Percentiles rank a stretch among this genome's conserved stretches.
These are phyloP conservation scores for Cyberlindnera mrakii DNA, from an alignment of 805 yeast species.

Conservation along the genomic window DNA sequence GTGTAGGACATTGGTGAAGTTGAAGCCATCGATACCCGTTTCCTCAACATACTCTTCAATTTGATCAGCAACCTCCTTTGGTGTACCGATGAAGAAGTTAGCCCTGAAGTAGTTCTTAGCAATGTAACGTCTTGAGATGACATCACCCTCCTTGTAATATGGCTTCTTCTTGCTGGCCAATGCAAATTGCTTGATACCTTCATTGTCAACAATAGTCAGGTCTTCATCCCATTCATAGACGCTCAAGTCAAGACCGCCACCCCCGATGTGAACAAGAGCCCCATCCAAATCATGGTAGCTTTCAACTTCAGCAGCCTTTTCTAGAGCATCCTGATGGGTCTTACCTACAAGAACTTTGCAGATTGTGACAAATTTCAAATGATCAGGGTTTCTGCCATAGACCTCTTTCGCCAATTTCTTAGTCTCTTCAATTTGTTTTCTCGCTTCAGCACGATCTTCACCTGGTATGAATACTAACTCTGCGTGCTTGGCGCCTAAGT, in stretches of 20 bases:
- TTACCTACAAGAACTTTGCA: slow-evolving; percentile 32
- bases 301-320: slow-evolving; percentile 28
- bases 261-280: slow-evolving; percentile 38
- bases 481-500: slow-evolving; percentile 39
- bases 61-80: slow-evolving; percentile 35
- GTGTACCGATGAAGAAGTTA: slow-evolving; percentile 27
- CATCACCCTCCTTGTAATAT: slow-evolving; percentile 13
- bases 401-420: slow-evolving; percentile 29
- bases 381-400: slow-evolving; percentile 32
- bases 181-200: slow-evolving; percentile 28
- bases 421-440: slow-evolving; percentile 26
- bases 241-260: slow-evolving; percentile 38
- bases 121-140: slow-evolving; percentile 26
- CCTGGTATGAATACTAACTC: slow-evolving; percentile 35
- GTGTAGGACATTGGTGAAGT: slow-evolving; percentile 30
- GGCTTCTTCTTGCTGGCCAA: slow-evolving; percentile 21
- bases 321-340: slow-evolving; percentile 37
- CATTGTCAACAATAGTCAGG: slow-evolving; percentile 28
- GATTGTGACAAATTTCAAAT: slow-evolving; percentile 34
- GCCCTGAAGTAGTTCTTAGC: slow-evolving; percentile 19
- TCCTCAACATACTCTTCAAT: slow-evolving; percentile 35
- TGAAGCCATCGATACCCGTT: slow-evolving; percentile 38
- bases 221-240: slow-evolving; percentile 40
- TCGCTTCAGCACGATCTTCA: slow-evolving; percentile 28
- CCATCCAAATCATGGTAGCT: slow-evolving; percentile 35